These are phyloP conservation scores for Ophiocordyceps australis DNA, from an alignment of 2,329 filamentous ascomycete genomes.

Conservation along the genomic window DNA sequence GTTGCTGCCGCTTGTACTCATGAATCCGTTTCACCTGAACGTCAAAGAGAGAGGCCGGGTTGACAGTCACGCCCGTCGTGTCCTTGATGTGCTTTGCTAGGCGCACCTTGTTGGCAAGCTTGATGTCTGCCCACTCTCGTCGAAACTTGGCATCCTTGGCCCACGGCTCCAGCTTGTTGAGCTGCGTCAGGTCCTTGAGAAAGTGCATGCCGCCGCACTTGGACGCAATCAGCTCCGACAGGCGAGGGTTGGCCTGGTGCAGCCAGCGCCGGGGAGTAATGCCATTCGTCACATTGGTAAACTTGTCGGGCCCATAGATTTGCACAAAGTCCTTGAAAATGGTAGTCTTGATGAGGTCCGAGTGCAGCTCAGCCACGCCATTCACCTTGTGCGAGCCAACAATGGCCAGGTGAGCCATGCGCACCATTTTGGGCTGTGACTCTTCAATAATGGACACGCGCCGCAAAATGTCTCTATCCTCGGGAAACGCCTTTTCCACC, in stretches of 20 bases:
- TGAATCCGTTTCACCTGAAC: conserved; percentile 98
- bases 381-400: conserved; percentile 99
- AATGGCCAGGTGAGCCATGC: conserved; percentile 90
- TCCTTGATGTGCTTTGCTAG: conserved; percentile 83
- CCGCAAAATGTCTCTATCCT: conserved; percentile 67
- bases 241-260: conserved; percentile 85
- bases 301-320: conserved; percentile 92
- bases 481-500: conserved; percentile 81
- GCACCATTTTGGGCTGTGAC: conserved; percentile 90
- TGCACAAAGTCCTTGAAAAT: conserved; percentile 98
- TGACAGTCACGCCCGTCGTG: conserved; percentile 63
- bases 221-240: conserved; percentile 81
- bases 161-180: conserved; percentile 73
- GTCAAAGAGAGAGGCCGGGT: conserved; percentile 79
- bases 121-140: conserved; percentile 91
- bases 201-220: conserved; percentile 73
- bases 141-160: conserved; percentile 80
- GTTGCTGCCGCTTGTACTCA: conserved; percentile 96
- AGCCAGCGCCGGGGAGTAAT: conserved; percentile 94
- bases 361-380: conserved; percentile 92
- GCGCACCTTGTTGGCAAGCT: conserved; percentile 85
- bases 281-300: conserved; percentile 96
- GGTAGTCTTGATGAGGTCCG: conserved; percentile 95
- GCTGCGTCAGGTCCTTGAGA: conserved; percentile 73
- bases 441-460: conserved; percentile 97